Evolutionary conservation across 208 protist genomes (phyloP).

Genomic region (Leishmania amazonensis): DNA sequence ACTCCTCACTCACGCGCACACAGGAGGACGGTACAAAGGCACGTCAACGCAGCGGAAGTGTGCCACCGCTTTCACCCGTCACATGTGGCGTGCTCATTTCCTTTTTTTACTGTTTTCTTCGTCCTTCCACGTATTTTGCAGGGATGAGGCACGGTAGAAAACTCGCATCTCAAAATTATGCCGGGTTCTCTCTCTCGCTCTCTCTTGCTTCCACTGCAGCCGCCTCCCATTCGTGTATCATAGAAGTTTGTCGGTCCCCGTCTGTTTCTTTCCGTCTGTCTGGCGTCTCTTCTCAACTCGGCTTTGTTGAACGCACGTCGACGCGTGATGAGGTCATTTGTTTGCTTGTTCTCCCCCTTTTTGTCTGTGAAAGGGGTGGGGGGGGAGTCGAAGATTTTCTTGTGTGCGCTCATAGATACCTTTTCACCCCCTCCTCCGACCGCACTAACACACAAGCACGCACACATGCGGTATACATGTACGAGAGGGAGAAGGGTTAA

Average conservation of each 20-base stretch:
- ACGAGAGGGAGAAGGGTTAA: not conserved
- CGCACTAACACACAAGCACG: conserved; percentile 1
- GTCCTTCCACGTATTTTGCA: not conserved
- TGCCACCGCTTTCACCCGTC: not conserved
- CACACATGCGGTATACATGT: not conserved
- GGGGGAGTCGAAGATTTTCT: not conserved
- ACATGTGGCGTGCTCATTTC: not conserved
- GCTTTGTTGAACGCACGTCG: not conserved
- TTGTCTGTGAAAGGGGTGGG: not conserved
- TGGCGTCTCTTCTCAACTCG: not conserved
- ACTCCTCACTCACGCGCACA: not conserved
- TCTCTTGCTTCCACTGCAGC: not conserved
- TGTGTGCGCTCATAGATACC: not conserved
- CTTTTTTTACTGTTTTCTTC: not conserved
- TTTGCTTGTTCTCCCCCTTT: not conserved
- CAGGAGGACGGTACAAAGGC: not conserved
- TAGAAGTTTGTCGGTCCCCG: not conserved
- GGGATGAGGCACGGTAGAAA: not conserved
- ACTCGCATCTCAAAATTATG: not conserved
- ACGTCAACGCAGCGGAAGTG: not conserved
- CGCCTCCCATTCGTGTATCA: not conserved
- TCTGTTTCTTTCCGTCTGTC: not conserved
- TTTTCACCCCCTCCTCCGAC: not conserved
- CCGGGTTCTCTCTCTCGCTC: not conserved
- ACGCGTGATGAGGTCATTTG: not conserved